Percentiles rank a stretch among this genome's conserved stretches.
Conservation (phyloP, 2,329 filamentous ascomycete species). For the Raffaelea deltoideospora region DNA sequence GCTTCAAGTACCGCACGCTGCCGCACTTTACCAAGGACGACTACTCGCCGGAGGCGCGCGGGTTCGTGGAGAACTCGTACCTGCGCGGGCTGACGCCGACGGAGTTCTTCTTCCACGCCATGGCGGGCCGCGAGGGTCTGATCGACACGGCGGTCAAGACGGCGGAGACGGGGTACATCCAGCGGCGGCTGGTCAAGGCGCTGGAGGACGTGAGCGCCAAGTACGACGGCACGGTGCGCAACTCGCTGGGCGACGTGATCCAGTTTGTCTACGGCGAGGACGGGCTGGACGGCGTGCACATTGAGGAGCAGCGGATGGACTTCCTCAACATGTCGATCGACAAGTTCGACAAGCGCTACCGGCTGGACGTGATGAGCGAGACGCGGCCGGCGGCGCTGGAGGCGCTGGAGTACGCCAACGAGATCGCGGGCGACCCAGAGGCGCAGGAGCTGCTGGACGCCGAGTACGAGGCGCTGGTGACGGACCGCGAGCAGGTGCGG, state of each 20-base stretch:
- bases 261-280: conserved; percentile 98
- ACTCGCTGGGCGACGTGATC: conserved; percentile 89
- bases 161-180: conserved; percentile 97
- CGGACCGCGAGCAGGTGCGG: conserved; percentile 65
- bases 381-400: conserved; percentile 44
- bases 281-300: conserved; percentile 81
- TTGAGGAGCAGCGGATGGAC: conserved; percentile 85
- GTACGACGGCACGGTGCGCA: conserved; percentile 93
- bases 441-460: conserved; percentile 76
- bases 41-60: conserved; percentile 90
- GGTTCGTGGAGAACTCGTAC: conserved; percentile 98
- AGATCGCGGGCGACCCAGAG: conserved; percentile 74
- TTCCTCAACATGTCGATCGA: conserved; percentile 66
- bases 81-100: conserved; percentile 86
- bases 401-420: conserved; percentile 70
- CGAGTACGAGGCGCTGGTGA: conserved; percentile 66
- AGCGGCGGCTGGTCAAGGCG: conserved; percentile 94
- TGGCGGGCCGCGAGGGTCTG: conserved; percentile 99
- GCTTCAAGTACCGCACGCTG: conserved; percentile 94
- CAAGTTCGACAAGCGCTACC: conserved; percentile 68
- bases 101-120: conserved; percentile 99
- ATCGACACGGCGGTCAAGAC: conserved; percentile 99
- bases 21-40: conserved; percentile 99
- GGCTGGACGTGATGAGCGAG: conserved; percentile 71
- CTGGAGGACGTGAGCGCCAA: conserved; percentile 95